Base-by-base conservation (phyloP, 257 asterid species). In the Henckelia pumila region DNA sequence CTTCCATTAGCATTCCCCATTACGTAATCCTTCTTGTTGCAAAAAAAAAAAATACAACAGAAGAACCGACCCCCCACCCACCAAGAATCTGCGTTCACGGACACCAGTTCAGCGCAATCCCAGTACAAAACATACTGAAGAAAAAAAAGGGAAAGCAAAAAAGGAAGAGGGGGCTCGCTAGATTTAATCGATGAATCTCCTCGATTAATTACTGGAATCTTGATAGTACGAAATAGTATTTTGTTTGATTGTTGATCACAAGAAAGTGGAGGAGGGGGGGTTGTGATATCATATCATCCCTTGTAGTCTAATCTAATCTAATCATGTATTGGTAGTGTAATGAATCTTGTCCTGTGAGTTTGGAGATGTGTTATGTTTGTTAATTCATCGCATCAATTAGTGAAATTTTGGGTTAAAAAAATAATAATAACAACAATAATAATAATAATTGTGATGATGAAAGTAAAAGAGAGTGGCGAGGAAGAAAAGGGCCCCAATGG, bases 1-100 rank as follows among this genome's bases (percentile, higher is more conserved):
- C 89, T 86, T 67, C 96, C 98, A 79, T 80, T 89, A 23, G 88
- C 93, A 80, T 92, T 92, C 66, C 98, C 98, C 96, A 91, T 91
- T 75, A 72, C 14, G 2, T 24, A 24, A 21, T 26, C 53, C 50
- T 23, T 61, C 22, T 61, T 60, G 64, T 9, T 5, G 13, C 64
- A 64, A 63, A 66, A 26, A 59, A 64, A 63, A 66, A 26, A 59
- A 69, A 52, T 47, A 32, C 47, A 62, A 57, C 68, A 60, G 69
- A 55, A 69, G 20, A 84, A 67, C 47, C 63, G 72, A 70, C 17
- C 80, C 78, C 71, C 80, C 0, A 2, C 80, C 80, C 40, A 17
- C 35, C 6, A 56, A 60, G 86, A 79, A 80, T 80, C 75, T 67
- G 17, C 47, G 63, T 47, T 11, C 49, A 28, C 17, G 74, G 83